Conservation (phyloP, 257 asterid species). For the Paulownia fortunei region DNA sequence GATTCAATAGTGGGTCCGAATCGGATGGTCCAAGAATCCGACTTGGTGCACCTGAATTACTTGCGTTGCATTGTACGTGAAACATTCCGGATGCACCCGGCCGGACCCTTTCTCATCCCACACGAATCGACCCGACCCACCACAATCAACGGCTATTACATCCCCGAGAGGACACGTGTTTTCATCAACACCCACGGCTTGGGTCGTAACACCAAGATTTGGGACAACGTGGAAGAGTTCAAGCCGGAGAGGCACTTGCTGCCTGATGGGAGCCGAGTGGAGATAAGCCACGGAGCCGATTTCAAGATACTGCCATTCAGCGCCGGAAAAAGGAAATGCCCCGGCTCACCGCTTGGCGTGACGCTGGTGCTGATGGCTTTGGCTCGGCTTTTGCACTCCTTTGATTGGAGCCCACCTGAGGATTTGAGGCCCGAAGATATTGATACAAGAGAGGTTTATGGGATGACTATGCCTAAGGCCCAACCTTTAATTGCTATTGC, state of each 20-base stretch:
- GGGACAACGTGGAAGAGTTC: constrained; percentile 77
- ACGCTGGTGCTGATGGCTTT: constrained; percentile 85
- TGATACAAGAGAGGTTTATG: constrained; percentile 89
- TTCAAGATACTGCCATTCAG: constrained; percentile 92
- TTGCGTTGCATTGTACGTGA: constrained; percentile 91
- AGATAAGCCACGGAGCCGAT: constrained; percentile 94
- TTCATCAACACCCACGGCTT: constrained; percentile 93
- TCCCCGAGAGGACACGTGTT: constrained; percentile 84
- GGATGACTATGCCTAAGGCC: constrained; percentile 97
- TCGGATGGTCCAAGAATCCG: constrained; percentile 84
- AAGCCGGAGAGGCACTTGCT: constrained; percentile 80
- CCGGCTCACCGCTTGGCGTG: constrained; percentile 97
- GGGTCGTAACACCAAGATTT: constrained; percentile 78
- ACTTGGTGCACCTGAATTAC: constrained; percentile 70
- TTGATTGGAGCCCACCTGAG: constrained; percentile 73
- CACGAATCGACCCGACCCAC: constrained; percentile 81
- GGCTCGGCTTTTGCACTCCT: constrained; percentile 82
- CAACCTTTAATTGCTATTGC: constrained; percentile 68
- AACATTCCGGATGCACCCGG: constrained; percentile 95
- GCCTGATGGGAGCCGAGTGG: constrained; percentile 69
- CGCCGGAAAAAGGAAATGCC: constrained; percentile 92
- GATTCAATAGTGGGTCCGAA: constrained; percentile 62
- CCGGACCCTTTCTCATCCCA: constrained; percentile 94
- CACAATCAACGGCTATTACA: constrained; percentile 69
- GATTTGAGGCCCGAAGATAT: constrained; percentile 65